Conservation (phyloP, 2,329 filamentous ascomycete species). For the Fusarium nygamai region DNA sequence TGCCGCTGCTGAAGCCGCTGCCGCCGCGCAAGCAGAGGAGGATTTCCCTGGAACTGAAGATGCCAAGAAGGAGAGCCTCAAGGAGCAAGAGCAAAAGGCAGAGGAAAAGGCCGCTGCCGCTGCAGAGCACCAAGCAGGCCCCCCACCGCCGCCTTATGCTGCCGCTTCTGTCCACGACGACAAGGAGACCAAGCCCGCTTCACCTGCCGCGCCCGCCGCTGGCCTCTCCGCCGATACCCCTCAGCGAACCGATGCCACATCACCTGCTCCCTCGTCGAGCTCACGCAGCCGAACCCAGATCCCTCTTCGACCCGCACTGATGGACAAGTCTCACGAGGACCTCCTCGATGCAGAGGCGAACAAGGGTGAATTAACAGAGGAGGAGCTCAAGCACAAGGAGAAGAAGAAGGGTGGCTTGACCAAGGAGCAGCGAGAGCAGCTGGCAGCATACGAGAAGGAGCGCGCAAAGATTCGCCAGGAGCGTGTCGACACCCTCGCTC, state of each 20-base stretch:
- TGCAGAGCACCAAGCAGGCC: constrained; percentile 42
- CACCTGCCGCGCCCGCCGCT: constrained; percentile 27
- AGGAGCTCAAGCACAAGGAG: constrained; percentile 60
- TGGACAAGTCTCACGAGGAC: constrained; percentile 79
- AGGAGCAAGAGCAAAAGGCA: constrained; percentile 48
- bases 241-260: constrained; percentile 49
- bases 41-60: constrained; percentile 68
- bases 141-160: constrained; percentile 47
- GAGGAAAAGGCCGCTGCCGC: constrained; percentile 38
- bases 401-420: constrained; percentile 89
- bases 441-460: constrained; percentile 89
- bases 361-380: constrained; percentile 74
- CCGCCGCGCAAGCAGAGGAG: constrained; percentile 58
- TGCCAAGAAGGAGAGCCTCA: constrained; percentile 65
- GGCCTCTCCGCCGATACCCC: constrained; percentile 32
- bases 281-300: constrained; percentile 63
- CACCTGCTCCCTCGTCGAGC: constrained; percentile 55
- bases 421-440: constrained; percentile 93
- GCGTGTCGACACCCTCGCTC: constrained; percentile 83
- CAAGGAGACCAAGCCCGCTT: constrained; percentile 45
- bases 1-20: constrained; percentile 63
- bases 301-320: constrained; percentile 84
- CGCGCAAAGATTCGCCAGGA: constrained; percentile 86
- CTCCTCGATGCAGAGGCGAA: constrained; percentile 67
- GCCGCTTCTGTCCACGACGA: constrained; percentile 54